Base-by-base conservation (phyloP, 768 basidiomycete species). In the Naganishia onofrii region DNA sequence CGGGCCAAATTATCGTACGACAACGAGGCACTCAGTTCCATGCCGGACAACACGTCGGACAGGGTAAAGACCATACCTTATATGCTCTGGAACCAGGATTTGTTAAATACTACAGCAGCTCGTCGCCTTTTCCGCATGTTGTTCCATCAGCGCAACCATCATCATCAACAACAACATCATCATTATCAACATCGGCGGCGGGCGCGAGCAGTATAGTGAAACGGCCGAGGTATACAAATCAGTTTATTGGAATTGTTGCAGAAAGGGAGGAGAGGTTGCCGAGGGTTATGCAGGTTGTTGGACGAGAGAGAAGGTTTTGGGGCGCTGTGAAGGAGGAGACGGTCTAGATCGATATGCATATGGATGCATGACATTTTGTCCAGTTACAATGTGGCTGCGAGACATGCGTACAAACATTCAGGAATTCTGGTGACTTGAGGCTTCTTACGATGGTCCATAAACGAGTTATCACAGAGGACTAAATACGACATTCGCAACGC, bases 1-100 rank as follows among this genome's bases (percentile, higher is more conserved):
- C 96, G 10, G 96, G 96, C 52, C 92, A 95, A 83, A 97, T 99
- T 75, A 90, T 99, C 78, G 88, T 98, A 36, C 87, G 96, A 54
- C 96, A 99, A 81, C 86, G 96, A 73, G 96, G 96, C 10, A 90
- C 90, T 0, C 84, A 89, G 63, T 95, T 96, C 83, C 93, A 95
- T 78, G 88, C 95, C 5, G 95, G 94, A 0, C 93, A 93, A 80
- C 88, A 97, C 81, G 92, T 97, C 66, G 88, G 87, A 73, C 89
- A 92, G 79, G 96, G 94, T 26, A 87, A 89, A 69, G 96, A 99
- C 82, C 93, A 97, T 82, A 98, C 96, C 0, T 85, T 99, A 67
- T 97, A 89, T 77, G 94, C 96, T 29, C 84, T 87, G 2, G 88
- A 88, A 5, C 94, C 95, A 0, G 96, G 96, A 15, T 93, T 87